Percentiles rank a stretch among this genome's conserved stretches.
Evolutionary conservation across 2,329 filamentous ascomycete genomes (phyloP).

Genomic region (Xylaria digitata): DNA sequence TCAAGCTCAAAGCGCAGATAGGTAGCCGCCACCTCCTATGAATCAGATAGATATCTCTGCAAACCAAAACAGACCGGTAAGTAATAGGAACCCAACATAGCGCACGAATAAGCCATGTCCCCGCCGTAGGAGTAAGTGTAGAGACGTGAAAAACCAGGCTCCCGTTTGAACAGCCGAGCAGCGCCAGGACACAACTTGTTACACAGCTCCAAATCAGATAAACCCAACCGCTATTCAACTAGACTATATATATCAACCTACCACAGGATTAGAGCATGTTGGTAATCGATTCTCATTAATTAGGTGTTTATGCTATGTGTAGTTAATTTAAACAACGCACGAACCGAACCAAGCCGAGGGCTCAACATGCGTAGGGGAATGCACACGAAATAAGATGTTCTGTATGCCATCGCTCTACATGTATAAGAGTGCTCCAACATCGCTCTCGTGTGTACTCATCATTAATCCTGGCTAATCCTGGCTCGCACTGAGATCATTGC

Average conservation of each 20-base stretch:
- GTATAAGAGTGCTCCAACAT: constrained; percentile 2
- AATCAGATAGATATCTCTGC: no score
- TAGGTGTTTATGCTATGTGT: constrained; percentile 18
- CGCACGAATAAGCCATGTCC: background rate
- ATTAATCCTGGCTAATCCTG: constrained; percentile 35
- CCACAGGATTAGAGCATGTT: no score
- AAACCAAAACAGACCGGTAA: no score
- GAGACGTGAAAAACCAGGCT: background rate
- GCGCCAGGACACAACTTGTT: background rate
- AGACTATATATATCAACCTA: background rate
- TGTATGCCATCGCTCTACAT: constrained; percentile 21
- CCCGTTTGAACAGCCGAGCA: background rate
- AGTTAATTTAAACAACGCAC: constrained; percentile 11
- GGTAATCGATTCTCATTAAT: constrained; percentile 25
- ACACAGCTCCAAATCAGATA: background rate
- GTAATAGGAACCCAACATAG: no score
- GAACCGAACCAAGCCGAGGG: constrained; percentile 5
- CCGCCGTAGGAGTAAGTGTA: background rate
- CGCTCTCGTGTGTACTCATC: background rate
- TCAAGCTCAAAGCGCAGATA: no score
- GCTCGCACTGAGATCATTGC: constrained; percentile 28
- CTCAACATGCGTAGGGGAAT: constrained; percentile 1
- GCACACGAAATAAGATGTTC: background rate
- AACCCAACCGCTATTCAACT: background rate
- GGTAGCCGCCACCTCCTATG: no score